Evolutionary conservation across 2,329 filamentous ascomycete genomes (phyloP), one percentile per base, ranked within the genome.

Genomic region (Cladophialophora exuberans): DNA sequence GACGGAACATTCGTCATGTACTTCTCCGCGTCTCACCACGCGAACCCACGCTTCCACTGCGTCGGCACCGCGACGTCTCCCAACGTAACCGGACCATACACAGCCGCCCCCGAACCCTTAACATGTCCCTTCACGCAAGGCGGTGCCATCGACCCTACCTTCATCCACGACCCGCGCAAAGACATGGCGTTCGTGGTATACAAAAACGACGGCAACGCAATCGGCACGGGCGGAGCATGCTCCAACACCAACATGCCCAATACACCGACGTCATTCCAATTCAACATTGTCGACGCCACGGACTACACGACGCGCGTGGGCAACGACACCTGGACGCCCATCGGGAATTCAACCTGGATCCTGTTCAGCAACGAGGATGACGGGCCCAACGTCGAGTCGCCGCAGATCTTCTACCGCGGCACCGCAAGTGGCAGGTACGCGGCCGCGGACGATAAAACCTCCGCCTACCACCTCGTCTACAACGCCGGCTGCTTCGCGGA

Each of bases 191-290:
- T 72, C 85, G 5, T 70, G 79, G 15, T 44, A 20, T 86, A 84
- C 69, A 86, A 86, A 67, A 70, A 85, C 25, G 83, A 86, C 63
- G 83, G 83, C 17, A 85, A 84, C 67, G 72, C 72, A 47, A 68
- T 78, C 18, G 67, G 71, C 20, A 59, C 62, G 10, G 70, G 71
- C 33, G 73, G 73, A 6, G 62, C 62, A 17, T 74, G 72, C 58
- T 17, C 10, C 2, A 56, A 56, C 25, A 11, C 18, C 15, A 51
- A 52, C 15, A 52, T 38, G 47, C 80, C 78, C 57, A 52, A 67
- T 17, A 61, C 65, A 1, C 70, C 70, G 1, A 52, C 67, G 10
- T 50, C 46, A 6, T 41, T 50, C 5, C 46, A 41, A 20, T 50
- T 39, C 35, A 50, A 39, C 22, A 20, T 50, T n/a, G 33, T 50